Evolutionary conservation across 352 stramenopile species (phyloP).

Genomic region (Peronospora farinosa): DNA sequence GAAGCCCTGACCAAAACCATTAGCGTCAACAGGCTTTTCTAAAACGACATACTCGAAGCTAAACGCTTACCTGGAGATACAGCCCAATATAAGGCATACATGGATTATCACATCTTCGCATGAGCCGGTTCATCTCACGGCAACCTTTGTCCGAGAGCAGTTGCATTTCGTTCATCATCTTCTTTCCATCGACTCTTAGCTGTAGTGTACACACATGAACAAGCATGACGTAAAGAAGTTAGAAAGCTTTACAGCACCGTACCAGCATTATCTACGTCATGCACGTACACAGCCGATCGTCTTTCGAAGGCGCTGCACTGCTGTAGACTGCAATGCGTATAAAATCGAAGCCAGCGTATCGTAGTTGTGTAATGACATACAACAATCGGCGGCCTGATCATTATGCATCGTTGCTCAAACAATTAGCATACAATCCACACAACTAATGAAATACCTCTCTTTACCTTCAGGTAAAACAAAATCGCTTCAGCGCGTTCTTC

Average conservation of each 20-base stretch:
- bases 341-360: slow-evolving; percentile 80
- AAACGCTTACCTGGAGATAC: slow-evolving; percentile 64
- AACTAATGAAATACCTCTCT: not conserved
- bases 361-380: slow-evolving; percentile 70
- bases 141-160: slow-evolving; percentile 74
- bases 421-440: slow-evolving; percentile 2
- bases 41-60: not conserved
- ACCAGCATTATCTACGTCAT: not conserved
- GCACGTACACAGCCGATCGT: slow-evolving; percentile 67
- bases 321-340: slow-evolving; percentile 81
- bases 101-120: slow-evolving; percentile 62
- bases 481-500: slow-evolving; percentile 68
- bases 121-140: slow-evolving; percentile 82
- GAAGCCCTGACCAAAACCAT: slow-evolving; percentile 40
- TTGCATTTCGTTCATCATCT: slow-evolving; percentile 74
- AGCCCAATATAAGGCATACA: slow-evolving; percentile 85
- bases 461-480: slow-evolving; percentile 71
- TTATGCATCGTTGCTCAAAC: not conserved
- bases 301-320: slow-evolving; percentile 70
- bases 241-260: not conserved
- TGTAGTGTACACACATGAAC: slow-evolving; percentile 19
- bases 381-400: slow-evolving; percentile 60
- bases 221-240: not conserved
- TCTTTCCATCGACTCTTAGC: slow-evolving; percentile 56
- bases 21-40: slow-evolving; percentile 3